Percentiles rank a stretch among this genome's conserved stretches.
Evolutionary conservation across 495 filamentous ascomycete species (phyloP).

Genomic region (Aspergillus nanangensis): DNA sequence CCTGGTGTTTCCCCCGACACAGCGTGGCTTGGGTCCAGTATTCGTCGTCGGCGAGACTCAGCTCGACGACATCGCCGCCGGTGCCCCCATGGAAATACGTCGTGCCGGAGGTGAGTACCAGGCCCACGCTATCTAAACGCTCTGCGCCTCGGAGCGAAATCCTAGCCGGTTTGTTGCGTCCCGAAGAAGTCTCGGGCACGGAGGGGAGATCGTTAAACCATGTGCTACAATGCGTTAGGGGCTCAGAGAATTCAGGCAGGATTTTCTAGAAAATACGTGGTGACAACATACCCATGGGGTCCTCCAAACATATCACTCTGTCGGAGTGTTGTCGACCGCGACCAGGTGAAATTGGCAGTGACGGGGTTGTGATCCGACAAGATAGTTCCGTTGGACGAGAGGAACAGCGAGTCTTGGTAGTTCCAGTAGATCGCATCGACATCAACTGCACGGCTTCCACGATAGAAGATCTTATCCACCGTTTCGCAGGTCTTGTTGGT

Average conservation of each 20-base stretch:
- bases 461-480: conserved; percentile 61
- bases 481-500: conserved; percentile 49
- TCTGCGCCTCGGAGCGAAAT: conserved; percentile 46
- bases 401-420: conserved; percentile 48
- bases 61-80: conserved; percentile 39
- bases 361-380: conserved; percentile 62
- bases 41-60: conserved; percentile 44
- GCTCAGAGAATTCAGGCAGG: not conserved
- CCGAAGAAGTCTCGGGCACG: conserved; percentile 26
- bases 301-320: conserved; percentile 50
- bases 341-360: conserved; percentile 50
- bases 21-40: conserved; percentile 45
- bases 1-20: conserved; percentile 47
- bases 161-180: conserved; percentile 11
- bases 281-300: conserved; percentile 30
- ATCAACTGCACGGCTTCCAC: conserved; percentile 39
- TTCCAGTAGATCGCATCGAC: conserved; percentile 38
- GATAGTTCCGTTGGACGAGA: conserved; percentile 47
- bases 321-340: conserved; percentile 30
- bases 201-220: conserved; percentile 54
- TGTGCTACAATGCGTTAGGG: conserved; percentile 1
- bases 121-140: conserved; percentile 46
- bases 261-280: too few species aligned
- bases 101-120: conserved; percentile 44
- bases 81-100: conserved; percentile 50